Percentiles rank a stretch among this genome's conserved stretches.
These are phyloP conservation scores for Myriosclerotinia curreyana DNA, from an alignment of 2,329 filamentous ascomycete genomes.

Conservation along the genomic window DNA sequence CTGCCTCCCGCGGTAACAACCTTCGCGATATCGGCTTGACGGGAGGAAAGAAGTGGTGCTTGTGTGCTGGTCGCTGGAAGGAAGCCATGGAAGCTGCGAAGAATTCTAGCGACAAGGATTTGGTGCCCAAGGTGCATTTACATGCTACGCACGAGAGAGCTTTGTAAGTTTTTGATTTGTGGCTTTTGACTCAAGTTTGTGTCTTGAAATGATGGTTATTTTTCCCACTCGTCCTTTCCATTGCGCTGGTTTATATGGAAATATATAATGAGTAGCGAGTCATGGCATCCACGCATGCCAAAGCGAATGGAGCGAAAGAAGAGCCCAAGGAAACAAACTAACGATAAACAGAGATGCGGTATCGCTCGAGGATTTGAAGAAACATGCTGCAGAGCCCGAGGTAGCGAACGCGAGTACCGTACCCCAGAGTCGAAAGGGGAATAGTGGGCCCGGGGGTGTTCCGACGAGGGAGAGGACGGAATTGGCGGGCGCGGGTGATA, in stretches of 20 bases:
- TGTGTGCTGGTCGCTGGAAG: constrained; percentile 58
- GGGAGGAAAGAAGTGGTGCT: constrained; percentile 60
- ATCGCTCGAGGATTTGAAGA: constrained; percentile 39
- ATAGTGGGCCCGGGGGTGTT: constrained; percentile 24
- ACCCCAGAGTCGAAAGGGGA: constrained; percentile 26
- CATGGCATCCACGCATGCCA: neutral
- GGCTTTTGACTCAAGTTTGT: neutral
- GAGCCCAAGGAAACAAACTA: neutral
- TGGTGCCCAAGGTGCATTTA: constrained; percentile 40
- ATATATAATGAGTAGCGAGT: too few relatives aligned
- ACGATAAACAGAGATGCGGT: constrained; percentile 25
- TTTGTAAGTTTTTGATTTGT: constrained; percentile 31
- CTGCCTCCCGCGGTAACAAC: constrained; percentile 57
- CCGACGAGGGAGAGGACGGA: constrained; percentile 30
- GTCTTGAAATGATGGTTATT: too few relatives aligned
- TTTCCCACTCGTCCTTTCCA: too few relatives aligned
- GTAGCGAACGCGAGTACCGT: constrained; percentile 30
- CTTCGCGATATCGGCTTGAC: constrained; percentile 53
- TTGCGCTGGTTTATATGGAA: neutral
- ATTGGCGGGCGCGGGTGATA: constrained; percentile 27
- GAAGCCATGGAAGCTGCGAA: constrained; percentile 45
- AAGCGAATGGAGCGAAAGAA: neutral
- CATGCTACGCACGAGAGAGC: constrained; percentile 42
- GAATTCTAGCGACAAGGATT: constrained; percentile 2
- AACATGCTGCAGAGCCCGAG: constrained; percentile 34